phyloP scores from a whole-genome alignment of 148 eudicot species.

The Cornus controversa region DNA sequence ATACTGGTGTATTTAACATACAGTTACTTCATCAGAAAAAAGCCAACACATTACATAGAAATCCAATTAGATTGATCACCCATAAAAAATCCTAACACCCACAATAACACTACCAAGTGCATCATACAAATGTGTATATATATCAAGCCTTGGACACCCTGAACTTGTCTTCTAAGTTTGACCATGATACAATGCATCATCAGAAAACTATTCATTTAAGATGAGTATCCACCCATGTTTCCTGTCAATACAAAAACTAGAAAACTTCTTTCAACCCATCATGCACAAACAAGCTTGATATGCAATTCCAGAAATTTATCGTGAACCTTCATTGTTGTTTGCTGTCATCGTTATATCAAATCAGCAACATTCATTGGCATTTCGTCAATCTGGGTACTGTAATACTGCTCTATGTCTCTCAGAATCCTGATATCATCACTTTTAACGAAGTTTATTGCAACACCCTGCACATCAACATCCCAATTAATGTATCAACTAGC shows the following conservation, averaged over 20 bases:
- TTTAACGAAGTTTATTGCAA: conserved; percentile 88
- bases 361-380: conserved; percentile 99
- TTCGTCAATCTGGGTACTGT: conserved; percentile 91
- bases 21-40: too few relatives aligned
- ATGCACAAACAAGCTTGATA: background rate
- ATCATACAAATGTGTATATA: too few relatives aligned
- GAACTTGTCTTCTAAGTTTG: too few relatives aligned
- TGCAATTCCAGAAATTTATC: too few relatives aligned
- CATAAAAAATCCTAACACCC: too few relatives aligned
- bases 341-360: conserved; percentile 38
- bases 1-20: too few relatives aligned
- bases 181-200: too few relatives aligned
- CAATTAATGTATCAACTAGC: background rate
- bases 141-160: too few relatives aligned
- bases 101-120: too few relatives aligned
- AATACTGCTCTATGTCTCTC: conserved; percentile 91
- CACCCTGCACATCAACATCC: conserved; percentile 62
- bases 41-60: too few relatives aligned
- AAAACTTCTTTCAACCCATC: background rate
- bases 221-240: background rate
- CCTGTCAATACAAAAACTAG: background rate
- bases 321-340: background rate
- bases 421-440: conserved; percentile 79
- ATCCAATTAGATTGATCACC: too few relatives aligned
- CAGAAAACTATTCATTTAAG: too few relatives aligned